Evolutionary conservation across 768 basidiomycete species (phyloP), one percentile per base, ranked within the genome.

Genomic region (Leucocoprinus leucothites): DNA sequence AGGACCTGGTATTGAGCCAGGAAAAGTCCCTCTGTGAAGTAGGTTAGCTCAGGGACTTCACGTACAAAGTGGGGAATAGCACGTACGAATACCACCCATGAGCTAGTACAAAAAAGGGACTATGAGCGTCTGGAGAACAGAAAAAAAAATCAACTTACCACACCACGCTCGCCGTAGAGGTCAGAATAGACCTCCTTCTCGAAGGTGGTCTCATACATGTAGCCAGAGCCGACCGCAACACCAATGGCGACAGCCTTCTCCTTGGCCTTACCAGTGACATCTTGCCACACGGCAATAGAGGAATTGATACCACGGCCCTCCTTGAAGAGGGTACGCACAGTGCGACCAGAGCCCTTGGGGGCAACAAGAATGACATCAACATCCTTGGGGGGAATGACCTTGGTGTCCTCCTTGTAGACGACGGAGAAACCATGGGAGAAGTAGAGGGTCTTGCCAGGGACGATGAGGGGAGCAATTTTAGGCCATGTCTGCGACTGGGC

Each of bases 371-470:
- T 98, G 65, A 99, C 97, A 69, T 99, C 97, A 61, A 99, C 92
- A 67, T 98, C 94, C 18, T 79, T 66, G 44, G 97, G 97, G 59
- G 94, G 91, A 53, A 95, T 65, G 62, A 99, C 94, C 54, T 95
- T 81, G 62, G 97, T 99, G 73, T 97, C 93, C 5, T 99, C 85
- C 81, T 95, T 93, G 86, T 88, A 99, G 52, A 99, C 94, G 61
- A 98, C 84, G 61, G 96, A 98, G 88, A 99, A 99, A 66, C 97
- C 97, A 72, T 99, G 97, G 5, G 96, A 94, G 81, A 99, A 99
- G 87, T 99, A 99, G 60, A 99, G 89, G n/a, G 97, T 99, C 83
- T 99, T 98, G 77, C 92, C 97, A 84, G 95, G 93, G 73, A 94
- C 98, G 79, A 98, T 95, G 67, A 98, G 85, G 53, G 97, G 96